phyloP scores from a whole-genome alignment of 352 stramenopile species.

The Globisporangium nunn region DNA sequence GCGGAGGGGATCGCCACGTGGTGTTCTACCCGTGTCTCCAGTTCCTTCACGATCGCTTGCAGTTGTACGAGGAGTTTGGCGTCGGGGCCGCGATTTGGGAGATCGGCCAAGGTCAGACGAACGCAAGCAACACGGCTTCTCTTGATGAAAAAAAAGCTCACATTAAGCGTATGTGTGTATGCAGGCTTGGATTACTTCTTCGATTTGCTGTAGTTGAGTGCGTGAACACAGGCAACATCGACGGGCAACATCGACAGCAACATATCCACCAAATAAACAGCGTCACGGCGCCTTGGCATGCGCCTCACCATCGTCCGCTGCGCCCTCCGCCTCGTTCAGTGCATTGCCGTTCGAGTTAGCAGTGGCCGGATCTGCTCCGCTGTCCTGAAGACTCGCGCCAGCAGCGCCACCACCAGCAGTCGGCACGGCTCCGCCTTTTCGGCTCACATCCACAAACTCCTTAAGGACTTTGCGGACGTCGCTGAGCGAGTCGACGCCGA shows the following conservation, averaged over 20 bases:
- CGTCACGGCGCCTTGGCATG: background rate
- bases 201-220: constrained; percentile 22
- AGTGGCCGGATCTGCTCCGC: background rate
- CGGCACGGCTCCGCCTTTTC: constrained; percentile 19
- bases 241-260: constrained; percentile 1
- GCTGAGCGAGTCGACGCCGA: constrained; percentile 56
- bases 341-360: background rate
- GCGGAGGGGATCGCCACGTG: constrained; percentile 25
- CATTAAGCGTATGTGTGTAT: constrained; percentile 1
- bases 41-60: constrained; percentile 63
- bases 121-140: background rate
- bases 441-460: constrained; percentile 58
- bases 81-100: constrained; percentile 71
- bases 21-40: constrained; percentile 82
- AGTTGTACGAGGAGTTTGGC: constrained; percentile 35
- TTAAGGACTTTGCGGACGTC: constrained; percentile 68
- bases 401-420: background rate
- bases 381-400: background rate
- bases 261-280: background rate
- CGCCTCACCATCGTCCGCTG: background rate
- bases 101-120: constrained; percentile 58
- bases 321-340: constrained; percentile 6
- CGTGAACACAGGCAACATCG: constrained; percentile 2
- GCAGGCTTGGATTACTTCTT: constrained; percentile 76
- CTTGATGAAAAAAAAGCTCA: background rate